These are phyloP conservation scores for Verticillium alfalfae DNA, from an alignment of 2,329 filamentous ascomycete species.

Conservation along the genomic window DNA sequence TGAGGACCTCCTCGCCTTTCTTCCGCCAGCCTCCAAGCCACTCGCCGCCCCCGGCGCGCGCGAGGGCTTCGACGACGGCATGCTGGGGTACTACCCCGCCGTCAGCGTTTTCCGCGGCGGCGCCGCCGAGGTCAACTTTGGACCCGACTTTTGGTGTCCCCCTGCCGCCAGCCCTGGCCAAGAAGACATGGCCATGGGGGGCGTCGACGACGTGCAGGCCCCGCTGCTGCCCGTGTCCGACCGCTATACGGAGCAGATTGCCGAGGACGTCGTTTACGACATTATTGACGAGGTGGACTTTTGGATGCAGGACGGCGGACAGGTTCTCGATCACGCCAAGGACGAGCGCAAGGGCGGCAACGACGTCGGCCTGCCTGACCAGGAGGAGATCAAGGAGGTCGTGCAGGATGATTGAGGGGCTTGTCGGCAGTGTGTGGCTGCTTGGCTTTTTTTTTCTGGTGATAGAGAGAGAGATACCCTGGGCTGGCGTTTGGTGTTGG, in stretches of 20 bases:
- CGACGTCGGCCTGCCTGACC: constrained; percentile 35
- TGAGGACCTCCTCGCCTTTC: constrained; percentile 79
- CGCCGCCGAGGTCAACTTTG: constrained; percentile 89
- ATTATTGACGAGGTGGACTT: constrained; percentile 92
- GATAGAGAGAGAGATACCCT: constrained; percentile 5
- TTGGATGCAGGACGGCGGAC: constrained; percentile 65
- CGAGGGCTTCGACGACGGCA: constrained; percentile 86
- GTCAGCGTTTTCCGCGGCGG: constrained; percentile 90
- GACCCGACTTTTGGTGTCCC: constrained; percentile 86
- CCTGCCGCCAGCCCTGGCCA: constrained; percentile 32
- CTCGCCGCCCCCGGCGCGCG: constrained; percentile 68
- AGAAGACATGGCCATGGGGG: not conserved
- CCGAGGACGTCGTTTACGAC: constrained; percentile 89
- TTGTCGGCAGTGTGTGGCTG: not conserved
- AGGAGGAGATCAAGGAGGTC: constrained; percentile 59
- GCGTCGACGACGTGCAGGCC: constrained; percentile 11
- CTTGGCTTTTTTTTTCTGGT: not conserved
- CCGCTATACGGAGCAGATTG: constrained; percentile 87
- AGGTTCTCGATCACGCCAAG: constrained; percentile 36
- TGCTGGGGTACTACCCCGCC: constrained; percentile 92
- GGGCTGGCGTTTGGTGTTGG: not conserved
- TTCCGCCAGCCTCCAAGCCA: constrained; percentile 81
- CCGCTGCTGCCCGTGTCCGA: constrained; percentile 61
- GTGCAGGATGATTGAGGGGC: constrained; percentile 52
- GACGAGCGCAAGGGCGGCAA: constrained; percentile 33